Evolutionary conservation across 768 basidiomycete species (phyloP).

Genomic region (Asterophora lycoperdoides): DNA sequence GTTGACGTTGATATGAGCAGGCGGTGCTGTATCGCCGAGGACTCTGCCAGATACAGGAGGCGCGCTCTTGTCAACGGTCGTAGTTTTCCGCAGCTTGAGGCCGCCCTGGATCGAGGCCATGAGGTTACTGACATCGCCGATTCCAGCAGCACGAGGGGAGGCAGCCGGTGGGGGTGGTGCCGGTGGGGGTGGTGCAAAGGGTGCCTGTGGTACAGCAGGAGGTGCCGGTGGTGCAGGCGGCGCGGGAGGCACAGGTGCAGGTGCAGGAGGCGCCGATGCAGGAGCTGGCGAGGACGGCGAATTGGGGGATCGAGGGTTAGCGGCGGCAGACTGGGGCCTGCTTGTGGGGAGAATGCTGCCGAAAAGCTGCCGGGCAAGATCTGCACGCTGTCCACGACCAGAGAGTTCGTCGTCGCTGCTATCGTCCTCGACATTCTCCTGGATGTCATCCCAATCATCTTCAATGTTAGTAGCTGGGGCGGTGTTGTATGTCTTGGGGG

Average conservation of each 20-base stretch:
- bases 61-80: constrained; percentile 80
- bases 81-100: constrained; percentile 61
- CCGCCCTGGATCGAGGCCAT: constrained; percentile 79
- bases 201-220: constrained; percentile 29
- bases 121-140: constrained; percentile 60
- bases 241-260: constrained; percentile 30
- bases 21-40: constrained; percentile 68
- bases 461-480: constrained; percentile 50
- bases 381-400: constrained; percentile 57
- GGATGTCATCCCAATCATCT: constrained; percentile 83
- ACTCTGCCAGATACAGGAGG: constrained; percentile 71
- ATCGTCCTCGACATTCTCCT: constrained; percentile 65
- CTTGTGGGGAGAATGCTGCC: constrained; percentile 59
- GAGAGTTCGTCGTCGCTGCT: constrained; percentile 78
- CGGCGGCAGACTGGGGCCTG: constrained; percentile 53
- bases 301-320: constrained; percentile 44
- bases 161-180: constrained; percentile 29
- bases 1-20: constrained; percentile 57
- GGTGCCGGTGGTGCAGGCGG: constrained; percentile 37
- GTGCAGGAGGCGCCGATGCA: constrained; percentile 27
- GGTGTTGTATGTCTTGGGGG: constrained; percentile 57
- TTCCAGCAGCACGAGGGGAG: constrained; percentile 28
- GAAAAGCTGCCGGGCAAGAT: constrained; percentile 79
- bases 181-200: constrained; percentile 26
- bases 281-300: constrained; percentile 32